Conservation (phyloP, 768 basidiomycete genomes). For the Rhodocollybia butyracea region DNA sequence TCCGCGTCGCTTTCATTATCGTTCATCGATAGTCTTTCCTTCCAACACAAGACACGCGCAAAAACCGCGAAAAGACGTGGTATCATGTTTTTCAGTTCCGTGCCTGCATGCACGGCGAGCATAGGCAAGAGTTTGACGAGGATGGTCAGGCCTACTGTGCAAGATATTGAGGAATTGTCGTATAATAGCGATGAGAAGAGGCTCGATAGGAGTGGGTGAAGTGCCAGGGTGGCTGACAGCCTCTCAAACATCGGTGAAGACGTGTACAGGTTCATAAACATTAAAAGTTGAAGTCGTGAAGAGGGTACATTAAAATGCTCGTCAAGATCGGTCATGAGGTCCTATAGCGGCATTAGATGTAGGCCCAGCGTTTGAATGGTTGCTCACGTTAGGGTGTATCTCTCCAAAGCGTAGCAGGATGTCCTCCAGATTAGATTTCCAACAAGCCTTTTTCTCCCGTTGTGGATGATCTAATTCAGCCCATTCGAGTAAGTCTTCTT, state of each 20-base stretch:
- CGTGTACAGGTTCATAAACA: conserved; percentile 61
- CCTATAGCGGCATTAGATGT: conserved; percentile 39
- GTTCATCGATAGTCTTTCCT: conserved; percentile 35
- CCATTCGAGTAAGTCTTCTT: conserved; percentile 73
- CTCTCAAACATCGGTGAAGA: conserved; percentile 51
- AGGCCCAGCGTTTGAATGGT: neutral
- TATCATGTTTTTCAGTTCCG: conserved; percentile 54
- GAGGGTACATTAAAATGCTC: conserved; percentile 56
- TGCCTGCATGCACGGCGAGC: conserved; percentile 60
- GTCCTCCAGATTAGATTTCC: conserved; percentile 81
- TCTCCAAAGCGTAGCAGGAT: conserved; percentile 64
- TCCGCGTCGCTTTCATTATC: conserved; percentile 5
- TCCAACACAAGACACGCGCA: conserved; percentile 75
- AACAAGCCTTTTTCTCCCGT: conserved; percentile 54
- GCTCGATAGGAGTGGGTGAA: conserved; percentile 60
- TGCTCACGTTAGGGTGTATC: conserved; percentile 45
- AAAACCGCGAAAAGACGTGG: conserved; percentile 67
- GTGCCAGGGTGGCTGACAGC: conserved; percentile 48
- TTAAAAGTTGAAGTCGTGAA: conserved; percentile 66
- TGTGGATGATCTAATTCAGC: conserved; percentile 61
- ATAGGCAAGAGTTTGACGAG: conserved; percentile 73
- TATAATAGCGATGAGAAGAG: conserved; percentile 66
- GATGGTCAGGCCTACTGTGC: conserved; percentile 59
- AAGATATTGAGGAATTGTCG: conserved; percentile 72
- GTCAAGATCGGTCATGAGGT: conserved; percentile 66